These are phyloP conservation scores for Nigrograna mackinnonii DNA, from an alignment of 2,329 filamentous ascomycete species.

Conservation along the genomic window DNA sequence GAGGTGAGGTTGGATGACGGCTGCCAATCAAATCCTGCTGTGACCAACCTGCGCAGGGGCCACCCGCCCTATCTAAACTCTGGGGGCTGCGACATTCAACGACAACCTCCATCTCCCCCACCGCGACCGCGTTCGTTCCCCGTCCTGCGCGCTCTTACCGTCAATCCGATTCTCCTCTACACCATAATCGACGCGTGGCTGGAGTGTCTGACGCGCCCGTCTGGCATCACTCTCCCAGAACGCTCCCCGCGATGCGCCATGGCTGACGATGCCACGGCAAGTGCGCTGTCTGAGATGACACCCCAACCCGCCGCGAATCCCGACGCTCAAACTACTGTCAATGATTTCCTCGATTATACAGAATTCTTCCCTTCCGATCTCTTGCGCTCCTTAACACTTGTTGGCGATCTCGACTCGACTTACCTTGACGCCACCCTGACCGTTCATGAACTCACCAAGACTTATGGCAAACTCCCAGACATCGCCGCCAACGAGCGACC, in stretches of 20 bases:
- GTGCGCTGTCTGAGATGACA: conserved; percentile 32
- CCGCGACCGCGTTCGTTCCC: neutral
- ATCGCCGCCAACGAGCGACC: conserved; percentile 53
- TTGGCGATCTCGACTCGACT: conserved; percentile 54
- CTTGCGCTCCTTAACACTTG: conserved; percentile 64
- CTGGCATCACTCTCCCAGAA: conserved; percentile 27
- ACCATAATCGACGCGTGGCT: conserved; percentile 42
- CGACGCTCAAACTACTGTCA: conserved; percentile 67
- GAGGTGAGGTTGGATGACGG: no score
- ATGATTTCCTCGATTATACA: conserved; percentile 70
- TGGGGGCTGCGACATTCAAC: neutral
- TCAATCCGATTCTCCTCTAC: conserved; percentile 31
- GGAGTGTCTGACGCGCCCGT: conserved; percentile 41
- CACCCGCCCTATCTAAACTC: neutral
- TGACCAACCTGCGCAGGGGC: neutral
- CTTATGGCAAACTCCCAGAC: conserved; percentile 55
- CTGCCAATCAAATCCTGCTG: no score
- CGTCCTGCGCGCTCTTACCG: conserved; percentile 20
- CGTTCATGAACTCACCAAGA: conserved; percentile 52
- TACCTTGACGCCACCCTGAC: conserved; percentile 47
- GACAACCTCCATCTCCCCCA: no score
- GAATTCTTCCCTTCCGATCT: conserved; percentile 70
- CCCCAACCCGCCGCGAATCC: conserved; percentile 58
- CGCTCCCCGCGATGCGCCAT: conserved; percentile 40
- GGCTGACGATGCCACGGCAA: conserved; percentile 30